These are phyloP conservation scores for Chlamydomonas eustigma DNA, from an alignment of 139 green algal genomes.

Conservation along the genomic window DNA sequence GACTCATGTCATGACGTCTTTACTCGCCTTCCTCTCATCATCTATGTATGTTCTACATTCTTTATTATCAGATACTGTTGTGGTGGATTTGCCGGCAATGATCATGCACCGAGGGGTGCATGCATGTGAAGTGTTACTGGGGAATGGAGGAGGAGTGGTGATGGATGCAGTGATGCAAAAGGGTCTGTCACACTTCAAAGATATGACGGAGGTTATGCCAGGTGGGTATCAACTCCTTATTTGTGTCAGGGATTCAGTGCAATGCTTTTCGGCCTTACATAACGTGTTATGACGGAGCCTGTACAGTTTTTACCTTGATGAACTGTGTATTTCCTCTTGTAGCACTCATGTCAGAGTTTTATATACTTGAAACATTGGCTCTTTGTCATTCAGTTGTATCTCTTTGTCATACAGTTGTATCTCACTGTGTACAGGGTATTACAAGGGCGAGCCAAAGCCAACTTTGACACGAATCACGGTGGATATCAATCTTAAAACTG, in stretches of 20 bases:
- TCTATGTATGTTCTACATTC: no score
- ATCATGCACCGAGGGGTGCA: not conserved
- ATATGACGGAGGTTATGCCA: not conserved
- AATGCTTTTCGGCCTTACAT: no score
- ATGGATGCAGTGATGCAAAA: not conserved
- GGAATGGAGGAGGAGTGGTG: not conserved
- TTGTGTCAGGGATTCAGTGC: no score
- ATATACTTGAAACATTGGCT: no score
- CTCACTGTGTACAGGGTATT: not conserved
- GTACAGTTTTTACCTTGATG: no score
- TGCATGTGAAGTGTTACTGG: not conserved
- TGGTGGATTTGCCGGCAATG: constrained; percentile 1
- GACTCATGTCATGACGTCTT: not conserved
- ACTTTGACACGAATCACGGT: not conserved
- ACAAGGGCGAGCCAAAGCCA: constrained; percentile 8
- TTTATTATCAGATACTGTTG: not conserved
- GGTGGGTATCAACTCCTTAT: not conserved
- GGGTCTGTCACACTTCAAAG: not conserved
- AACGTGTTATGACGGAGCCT: no score
- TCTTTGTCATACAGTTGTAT: no score
- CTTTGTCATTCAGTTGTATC: no score
- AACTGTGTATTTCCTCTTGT: no score
- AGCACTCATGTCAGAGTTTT: no score
- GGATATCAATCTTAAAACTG: not conserved
- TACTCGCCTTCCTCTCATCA: not conserved